phyloP scores from a whole-genome alignment of 805 yeast species.

The Ogataea methanolica region DNA sequence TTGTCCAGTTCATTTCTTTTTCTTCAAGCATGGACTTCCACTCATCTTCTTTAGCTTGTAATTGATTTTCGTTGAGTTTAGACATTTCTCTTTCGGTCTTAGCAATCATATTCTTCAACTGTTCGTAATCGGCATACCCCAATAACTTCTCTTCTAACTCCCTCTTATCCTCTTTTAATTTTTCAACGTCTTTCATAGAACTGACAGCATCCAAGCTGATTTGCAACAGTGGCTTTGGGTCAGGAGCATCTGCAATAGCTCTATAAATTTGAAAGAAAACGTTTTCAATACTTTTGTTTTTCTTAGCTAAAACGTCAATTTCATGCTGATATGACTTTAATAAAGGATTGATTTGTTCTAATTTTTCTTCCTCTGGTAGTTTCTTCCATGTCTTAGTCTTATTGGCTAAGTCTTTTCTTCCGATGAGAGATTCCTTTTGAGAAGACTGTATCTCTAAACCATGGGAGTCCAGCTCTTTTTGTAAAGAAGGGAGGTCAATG shows the following conservation, averaged over 20 bases:
- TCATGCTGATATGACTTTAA: slow-evolving; percentile 81
- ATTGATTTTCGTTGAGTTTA: slow-evolving; percentile 46
- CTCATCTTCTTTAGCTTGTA: slow-evolving; percentile 72
- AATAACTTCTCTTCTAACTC: slow-evolving; percentile 54
- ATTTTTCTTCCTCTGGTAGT: slow-evolving; percentile 60
- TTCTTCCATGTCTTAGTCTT: slow-evolving; percentile 85
- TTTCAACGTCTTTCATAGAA: slow-evolving; percentile 41
- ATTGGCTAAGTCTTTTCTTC: slow-evolving; percentile 72
- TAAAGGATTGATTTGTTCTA: slow-evolving; percentile 59
- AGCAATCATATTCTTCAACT: slow-evolving; percentile 56
- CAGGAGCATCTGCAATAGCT: slow-evolving; percentile 83
- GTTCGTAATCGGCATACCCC: slow-evolving; percentile 73
- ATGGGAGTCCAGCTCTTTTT: slow-evolving; percentile 66
- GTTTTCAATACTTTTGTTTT: slow-evolving; percentile 70
- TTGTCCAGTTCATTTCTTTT: slow-evolving; percentile 63
- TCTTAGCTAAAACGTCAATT: slow-evolving; percentile 74
- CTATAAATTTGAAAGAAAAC: slow-evolving; percentile 72
- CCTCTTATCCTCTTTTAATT: slow-evolving; percentile 46
- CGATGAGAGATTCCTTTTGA: slow-evolving; percentile 62
- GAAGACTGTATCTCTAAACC: slow-evolving; percentile 67
- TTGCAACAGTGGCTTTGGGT: slow-evolving; percentile 79
- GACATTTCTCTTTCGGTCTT: slow-evolving; percentile 59
- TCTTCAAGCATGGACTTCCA: slow-evolving; percentile 65
- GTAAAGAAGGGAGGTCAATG: slow-evolving; percentile 66
- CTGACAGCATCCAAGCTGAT: slow-evolving; percentile 61